Evolutionary conservation across 1,284 basidiomycete species (phyloP), one percentile per base, ranked within the genome.

Genomic region (Phylloboletellus chloephorus): DNA sequence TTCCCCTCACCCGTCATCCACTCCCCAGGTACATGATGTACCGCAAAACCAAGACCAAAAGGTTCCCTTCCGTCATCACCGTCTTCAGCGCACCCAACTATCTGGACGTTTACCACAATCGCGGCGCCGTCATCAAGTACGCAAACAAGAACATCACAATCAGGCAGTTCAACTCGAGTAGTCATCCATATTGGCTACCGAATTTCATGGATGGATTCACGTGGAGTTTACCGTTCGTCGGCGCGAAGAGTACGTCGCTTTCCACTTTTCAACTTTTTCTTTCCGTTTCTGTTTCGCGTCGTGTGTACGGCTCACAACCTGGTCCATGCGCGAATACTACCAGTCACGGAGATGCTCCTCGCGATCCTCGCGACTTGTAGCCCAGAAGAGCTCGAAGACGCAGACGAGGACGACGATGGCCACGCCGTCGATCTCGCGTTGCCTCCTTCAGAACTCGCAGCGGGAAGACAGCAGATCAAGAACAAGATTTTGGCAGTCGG

Each of bases 181-280:
- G 86, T 22, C 95, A 98, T 63, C 96, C 95, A 3, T 86, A 82
- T 58, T 87, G 83, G 82, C 69, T 99, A 29, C 95, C 95, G 3
- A 98, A 98, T 68, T 98, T 98, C 56, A 97, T 98, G 88, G 92
- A 98, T 61, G 95, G 90, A 26, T 98, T 99, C 64, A 98, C 95
- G 1, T 98, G 96, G 96, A 92, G 88, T 73, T 67, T 98, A 52
- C 96, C 95, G 0, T 99, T 98, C 60, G 96, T 99, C 3, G 95
- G 95, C 31, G 82, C 92, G 46, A 98, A 98, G 72, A 98, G 92
- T 91, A 60, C 52, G 80, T 73, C 19, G 0, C 12, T 6, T 28
- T 22, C 10, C 31, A 0, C n/a, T 3, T 7, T 23, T 30, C 29
- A 19, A 16, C 4, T 31, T 7, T 32, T 26, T n/a, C n/a, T 17